Base-by-base conservation (phyloP, 768 basidiomycete genomes). In the Psilocybe sp. region DNA sequence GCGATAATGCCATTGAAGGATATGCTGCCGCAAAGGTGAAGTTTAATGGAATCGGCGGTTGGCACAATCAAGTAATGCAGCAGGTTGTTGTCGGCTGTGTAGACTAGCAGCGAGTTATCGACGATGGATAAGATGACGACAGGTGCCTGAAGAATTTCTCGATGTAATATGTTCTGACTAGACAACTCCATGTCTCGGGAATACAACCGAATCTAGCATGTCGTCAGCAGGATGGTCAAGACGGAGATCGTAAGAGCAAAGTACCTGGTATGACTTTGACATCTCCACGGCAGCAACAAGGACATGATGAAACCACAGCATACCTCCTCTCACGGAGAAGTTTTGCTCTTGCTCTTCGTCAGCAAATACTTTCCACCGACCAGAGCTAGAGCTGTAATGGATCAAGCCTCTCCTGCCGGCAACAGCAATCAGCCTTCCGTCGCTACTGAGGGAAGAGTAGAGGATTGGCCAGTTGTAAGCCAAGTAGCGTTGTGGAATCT, bases 281-380 rank as follows among this genome's bases (percentile, higher is more conserved):
- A 84, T 77, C 61, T 98, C 96, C 18, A 93, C 85, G 1, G 93
- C 93, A 32, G 84, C 95, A 50, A 99, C 82, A 47, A 99, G 75
- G 9, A 98, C 89, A 63, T 96, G 94, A 54, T 96, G 90, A 64
- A 97, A 98, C 97, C 97, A 99, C 15, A 96, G 64, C 58, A 99
- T 63, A 3, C 97, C 97, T 7, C 97, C 97, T 63, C 85, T 82
- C 13, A 99, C 94, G 5, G 75, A 62, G 60, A 99, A 94, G 5
- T 84, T 84, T 57, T 90, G 83, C 64, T 98, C 95, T 66, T 98
- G 92, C 36, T 79, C 69, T 55, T 86, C 81, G 56, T 84, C 83
- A 5, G 78, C 76, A 59, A 98, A 98, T 23, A 86, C 62, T 66
- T 98, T 98, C 97, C 97, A 99, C 33, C 96, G 74, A 12, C 97